These are phyloP conservation scores for Stereum hirsutum DNA, from an alignment of 1,284 basidiomycete species.

Conservation along the genomic window DNA sequence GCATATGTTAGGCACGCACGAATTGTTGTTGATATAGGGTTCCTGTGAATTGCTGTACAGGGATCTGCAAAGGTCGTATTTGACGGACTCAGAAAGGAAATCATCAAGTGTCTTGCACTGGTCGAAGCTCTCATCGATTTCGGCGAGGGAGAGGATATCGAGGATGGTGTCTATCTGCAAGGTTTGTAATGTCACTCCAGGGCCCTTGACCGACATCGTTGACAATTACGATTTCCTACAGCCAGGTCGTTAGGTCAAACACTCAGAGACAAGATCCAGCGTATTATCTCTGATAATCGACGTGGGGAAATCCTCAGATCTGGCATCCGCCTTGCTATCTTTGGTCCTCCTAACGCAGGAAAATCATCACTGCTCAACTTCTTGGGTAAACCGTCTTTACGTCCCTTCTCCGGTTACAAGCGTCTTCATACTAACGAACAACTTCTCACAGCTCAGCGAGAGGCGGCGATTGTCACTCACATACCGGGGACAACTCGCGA, in stretches of 20 bases:
- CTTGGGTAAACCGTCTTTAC: constrained; percentile 47
- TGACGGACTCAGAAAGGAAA: constrained; percentile 50
- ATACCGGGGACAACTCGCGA: constrained; percentile 86
- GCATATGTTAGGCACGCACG: neutral
- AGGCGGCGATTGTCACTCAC: constrained; percentile 83
- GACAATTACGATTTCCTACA: constrained; percentile 16
- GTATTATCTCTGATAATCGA: constrained; percentile 56
- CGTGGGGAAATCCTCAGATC: constrained; percentile 78
- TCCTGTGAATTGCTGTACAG: constrained; percentile 23
- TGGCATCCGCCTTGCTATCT: constrained; percentile 76
- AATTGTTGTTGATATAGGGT: constrained; percentile 1
- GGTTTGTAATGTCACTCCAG: constrained; percentile 26
- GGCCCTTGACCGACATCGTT: neutral
- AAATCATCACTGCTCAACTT: constrained; percentile 83
- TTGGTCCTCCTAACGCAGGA: constrained; percentile 86
- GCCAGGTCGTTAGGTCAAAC: constrained; percentile 36
- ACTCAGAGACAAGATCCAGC: constrained; percentile 41
- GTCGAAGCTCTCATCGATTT: constrained; percentile 89
- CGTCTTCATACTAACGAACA: neutral
- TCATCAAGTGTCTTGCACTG: constrained; percentile 66
- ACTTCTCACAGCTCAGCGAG: constrained; percentile 53
- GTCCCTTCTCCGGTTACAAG: no score
- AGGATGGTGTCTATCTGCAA: constrained; percentile 62
- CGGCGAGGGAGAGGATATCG: constrained; percentile 81
- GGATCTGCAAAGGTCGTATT: constrained; percentile 51